Base-by-base conservation (phyloP, 2,329 filamentous ascomycete species). In the Penicillium sp. region DNA sequence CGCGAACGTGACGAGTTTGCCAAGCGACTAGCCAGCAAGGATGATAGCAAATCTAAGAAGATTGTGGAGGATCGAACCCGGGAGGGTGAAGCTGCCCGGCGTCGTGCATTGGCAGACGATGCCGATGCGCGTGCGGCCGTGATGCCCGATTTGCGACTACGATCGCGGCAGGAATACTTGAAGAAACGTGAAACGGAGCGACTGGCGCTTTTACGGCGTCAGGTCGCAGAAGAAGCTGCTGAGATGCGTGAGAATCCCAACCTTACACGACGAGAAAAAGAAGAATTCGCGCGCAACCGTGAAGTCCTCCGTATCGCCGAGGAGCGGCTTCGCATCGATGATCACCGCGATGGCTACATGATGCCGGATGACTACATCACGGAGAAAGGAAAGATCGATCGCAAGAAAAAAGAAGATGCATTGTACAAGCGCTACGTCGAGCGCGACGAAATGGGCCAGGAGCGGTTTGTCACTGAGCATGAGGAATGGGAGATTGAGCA, bases 401-500 rank as follows among this genome's bases (percentile, higher is more conserved):
- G 76, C 51, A 88, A 84, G 60, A 84, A 85, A 60, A 96, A 96
- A 61, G 79, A 92, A 47, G 85, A 93, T 15, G 86, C 85, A 0
- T 73, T 98, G 8, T 95, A 94, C 66, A 89, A 87, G 61, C 79
- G 89, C 34, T 90, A 95, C 52, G 82, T 95, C 3, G 89, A 95
- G 46, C 77, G 78, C 43, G 88, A 94, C 52, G 85, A 93, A 54
- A 82, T 82, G 52, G 89, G 89, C 3, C 82, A 92, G 48, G 90
- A 95, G 60, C 83, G 82, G 53, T 93, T 87, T 52, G 79, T 95
- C 41, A 95, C 88, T 0, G 92, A 98, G 61, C 85, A 95, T 47
- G 89, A 98, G 45, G 85, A 95, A 57, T 98, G 90, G 90, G 92
- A 98, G 61, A 72, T 79, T 41, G 90, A 96, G 59, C 90, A 96